A percentile compares a stretch with the other conserved stretches of the same genome.
Evolutionary conservation across 106 monocot species (phyloP).

Genomic region (Dendrobium huoshanense): DNA sequence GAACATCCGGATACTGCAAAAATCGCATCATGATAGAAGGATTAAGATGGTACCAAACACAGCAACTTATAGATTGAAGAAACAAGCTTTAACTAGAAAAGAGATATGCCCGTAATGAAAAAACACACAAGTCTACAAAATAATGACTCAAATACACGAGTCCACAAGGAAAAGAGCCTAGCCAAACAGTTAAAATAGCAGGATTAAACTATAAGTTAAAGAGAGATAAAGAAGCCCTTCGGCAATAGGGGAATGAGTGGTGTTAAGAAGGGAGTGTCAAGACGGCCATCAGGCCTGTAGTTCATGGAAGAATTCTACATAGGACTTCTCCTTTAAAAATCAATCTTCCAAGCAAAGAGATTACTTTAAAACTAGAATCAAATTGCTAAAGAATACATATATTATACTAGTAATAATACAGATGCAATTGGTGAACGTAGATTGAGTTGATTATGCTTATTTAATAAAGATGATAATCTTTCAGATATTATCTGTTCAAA

Average conservation of each 20-base stretch:
- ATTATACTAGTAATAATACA: neutral
- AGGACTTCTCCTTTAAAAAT: neutral
- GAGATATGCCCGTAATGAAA: neutral
- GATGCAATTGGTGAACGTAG: too few relatives aligned
- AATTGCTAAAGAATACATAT: neutral
- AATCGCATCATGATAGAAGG: neutral
- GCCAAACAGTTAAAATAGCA: neutral
- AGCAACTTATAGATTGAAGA: neutral
- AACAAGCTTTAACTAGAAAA: neutral
- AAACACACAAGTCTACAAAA: neutral
- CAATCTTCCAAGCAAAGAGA: constrained; percentile 1
- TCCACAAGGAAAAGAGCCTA: neutral
- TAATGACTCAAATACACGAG: neutral
- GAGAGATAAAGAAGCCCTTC: neutral
- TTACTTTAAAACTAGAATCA: neutral
- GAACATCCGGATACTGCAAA: constrained; percentile 88
- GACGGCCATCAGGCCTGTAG: too few relatives aligned
- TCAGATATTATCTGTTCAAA: too few relatives aligned
- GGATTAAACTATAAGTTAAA: neutral
- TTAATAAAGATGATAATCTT: too few relatives aligned
- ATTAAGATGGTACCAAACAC: neutral
- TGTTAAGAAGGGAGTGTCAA: neutral
- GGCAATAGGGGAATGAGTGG: neutral
- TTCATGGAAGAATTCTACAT: neutral
- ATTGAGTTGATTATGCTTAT: too few relatives aligned